phyloP scores from a whole-genome alignment of 2,329 filamentous ascomycete species.

The Ophiostoma piceae region DNA sequence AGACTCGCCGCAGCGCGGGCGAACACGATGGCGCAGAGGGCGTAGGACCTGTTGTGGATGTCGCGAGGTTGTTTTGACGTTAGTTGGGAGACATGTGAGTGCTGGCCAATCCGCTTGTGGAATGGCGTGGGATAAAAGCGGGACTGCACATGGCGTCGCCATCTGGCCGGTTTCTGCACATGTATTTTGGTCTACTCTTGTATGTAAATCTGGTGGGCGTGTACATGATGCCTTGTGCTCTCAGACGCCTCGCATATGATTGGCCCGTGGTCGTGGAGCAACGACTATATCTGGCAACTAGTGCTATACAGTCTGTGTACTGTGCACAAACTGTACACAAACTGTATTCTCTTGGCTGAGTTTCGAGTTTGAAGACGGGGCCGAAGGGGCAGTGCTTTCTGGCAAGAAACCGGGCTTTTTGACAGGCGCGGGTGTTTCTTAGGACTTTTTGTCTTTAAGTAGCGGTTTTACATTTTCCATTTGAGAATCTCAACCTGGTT shows the following conservation, averaged over 20 bases:
- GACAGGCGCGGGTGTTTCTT: no score
- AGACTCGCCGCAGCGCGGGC: background rate
- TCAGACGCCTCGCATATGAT: background rate
- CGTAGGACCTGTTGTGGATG: background rate
- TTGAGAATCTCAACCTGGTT: background rate
- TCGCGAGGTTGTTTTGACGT: slow-evolving; percentile 14
- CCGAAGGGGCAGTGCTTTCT: background rate
- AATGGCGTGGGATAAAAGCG: slow-evolving; percentile 3
- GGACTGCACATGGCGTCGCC: slow-evolving; percentile 1
- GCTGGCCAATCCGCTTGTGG: background rate
- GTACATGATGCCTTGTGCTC: background rate
- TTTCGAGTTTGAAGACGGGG: slow-evolving; percentile 10
- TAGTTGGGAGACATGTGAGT: background rate
- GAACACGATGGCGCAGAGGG: slow-evolving; percentile 6
- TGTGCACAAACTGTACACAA: background rate
- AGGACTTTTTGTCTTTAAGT: background rate
- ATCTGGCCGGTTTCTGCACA: background rate
- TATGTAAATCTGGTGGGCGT: background rate
- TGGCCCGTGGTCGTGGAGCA: background rate
- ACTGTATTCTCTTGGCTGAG: background rate
- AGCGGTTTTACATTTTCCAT: no score
- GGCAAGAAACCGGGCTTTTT: no score
- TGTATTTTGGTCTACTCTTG: background rate
- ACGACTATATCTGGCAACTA: background rate
- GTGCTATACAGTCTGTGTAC: background rate